These are phyloP conservation scores for Backusella mclennaniae DNA, from an alignment of 192 early-diverging fungal genomes.

Conservation along the genomic window DNA sequence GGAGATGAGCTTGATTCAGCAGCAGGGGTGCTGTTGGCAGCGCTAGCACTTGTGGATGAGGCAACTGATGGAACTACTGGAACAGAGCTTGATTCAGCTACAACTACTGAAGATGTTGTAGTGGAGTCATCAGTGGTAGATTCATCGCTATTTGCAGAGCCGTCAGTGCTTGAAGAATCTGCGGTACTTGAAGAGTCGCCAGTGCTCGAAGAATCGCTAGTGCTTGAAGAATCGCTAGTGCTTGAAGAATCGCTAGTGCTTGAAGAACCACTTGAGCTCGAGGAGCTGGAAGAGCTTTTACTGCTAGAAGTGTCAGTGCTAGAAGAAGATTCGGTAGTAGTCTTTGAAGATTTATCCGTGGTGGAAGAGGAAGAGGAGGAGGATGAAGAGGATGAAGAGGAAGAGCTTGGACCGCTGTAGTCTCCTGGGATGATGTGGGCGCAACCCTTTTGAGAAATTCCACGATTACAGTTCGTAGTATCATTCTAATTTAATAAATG, in stretches of 20 bases:
- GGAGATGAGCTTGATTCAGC: background rate
- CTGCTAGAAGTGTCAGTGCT: background rate
- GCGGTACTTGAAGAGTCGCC: background rate
- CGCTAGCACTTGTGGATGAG: background rate
- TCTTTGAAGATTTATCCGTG: background rate
- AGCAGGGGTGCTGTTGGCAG: background rate
- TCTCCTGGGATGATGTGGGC: constrained; percentile 44
- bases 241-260: background rate
- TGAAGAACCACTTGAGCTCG: background rate
- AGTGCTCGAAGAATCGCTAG: background rate
- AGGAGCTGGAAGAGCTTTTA: background rate
- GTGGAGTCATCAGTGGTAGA: background rate
- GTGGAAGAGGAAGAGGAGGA: background rate
- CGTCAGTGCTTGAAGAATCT: background rate
- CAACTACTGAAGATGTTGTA: background rate
- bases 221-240: background rate
- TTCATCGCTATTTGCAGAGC: background rate
- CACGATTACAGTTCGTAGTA: constrained; percentile 39
- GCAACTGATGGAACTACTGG: background rate
- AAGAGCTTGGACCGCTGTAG: constrained; percentile 34
- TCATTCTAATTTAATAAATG: constrained; percentile 23
- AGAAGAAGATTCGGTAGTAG: background rate
- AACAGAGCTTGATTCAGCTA: background rate
- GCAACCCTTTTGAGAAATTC: constrained; percentile 47
- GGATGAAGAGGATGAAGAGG: background rate